phyloP scores from a whole-genome alignment of 176 grass and related monocot species.

The Alopecurus myosuroides region DNA sequence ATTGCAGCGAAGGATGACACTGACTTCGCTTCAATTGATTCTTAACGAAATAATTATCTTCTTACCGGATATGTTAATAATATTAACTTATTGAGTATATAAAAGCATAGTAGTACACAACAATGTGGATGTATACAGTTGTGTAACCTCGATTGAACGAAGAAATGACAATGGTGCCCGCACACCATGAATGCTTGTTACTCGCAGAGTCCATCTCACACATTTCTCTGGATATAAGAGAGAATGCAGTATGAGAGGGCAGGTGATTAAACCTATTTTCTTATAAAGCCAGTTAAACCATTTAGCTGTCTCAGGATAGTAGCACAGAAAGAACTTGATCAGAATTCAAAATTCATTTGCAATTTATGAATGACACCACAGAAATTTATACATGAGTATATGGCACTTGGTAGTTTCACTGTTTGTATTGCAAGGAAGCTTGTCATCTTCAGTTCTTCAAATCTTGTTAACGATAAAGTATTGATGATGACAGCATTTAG shows the following conservation, averaged over 20 bases:
- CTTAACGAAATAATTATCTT: neutral
- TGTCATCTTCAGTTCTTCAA: neutral
- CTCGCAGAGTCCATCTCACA: constrained; percentile 78
- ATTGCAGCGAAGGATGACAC: neutral
- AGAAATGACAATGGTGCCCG: constrained; percentile 83
- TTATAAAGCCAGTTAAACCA: constrained; percentile 2
- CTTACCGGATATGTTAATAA: neutral
- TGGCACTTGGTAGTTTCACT: neutral
- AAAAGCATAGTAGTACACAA: neutral
- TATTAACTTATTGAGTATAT: neutral
- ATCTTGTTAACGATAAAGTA: neutral
- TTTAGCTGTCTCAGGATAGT: neutral
- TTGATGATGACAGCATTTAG: neutral
- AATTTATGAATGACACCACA: constrained; percentile 4
- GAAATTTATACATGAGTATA: neutral
- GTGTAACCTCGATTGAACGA: constrained; percentile 72
- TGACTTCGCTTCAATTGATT: neutral
- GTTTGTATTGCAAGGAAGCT: neutral
- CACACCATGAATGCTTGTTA: constrained; percentile 81
- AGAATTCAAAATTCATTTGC: neutral
- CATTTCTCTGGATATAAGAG: constrained; percentile 54
- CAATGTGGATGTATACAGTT: constrained; percentile 8
- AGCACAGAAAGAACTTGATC: neutral
- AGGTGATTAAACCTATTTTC: neutral
- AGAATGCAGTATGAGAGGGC: neutral